Conservation (phyloP, 2,329 filamentous ascomycete genomes). For the Hypomyces rosellus region DNA sequence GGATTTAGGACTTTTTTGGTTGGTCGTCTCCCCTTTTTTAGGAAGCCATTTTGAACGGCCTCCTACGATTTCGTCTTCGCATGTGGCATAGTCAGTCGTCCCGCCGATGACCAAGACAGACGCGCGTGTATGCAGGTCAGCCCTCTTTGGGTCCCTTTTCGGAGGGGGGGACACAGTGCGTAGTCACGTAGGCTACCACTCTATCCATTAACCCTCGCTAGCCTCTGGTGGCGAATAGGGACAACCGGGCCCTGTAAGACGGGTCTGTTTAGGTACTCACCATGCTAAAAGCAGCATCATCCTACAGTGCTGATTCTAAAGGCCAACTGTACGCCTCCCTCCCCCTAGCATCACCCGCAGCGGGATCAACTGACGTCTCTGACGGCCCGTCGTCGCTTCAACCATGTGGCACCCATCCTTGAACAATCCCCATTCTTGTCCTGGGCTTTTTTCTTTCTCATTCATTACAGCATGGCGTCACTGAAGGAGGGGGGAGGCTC, state of each 20-base stretch:
- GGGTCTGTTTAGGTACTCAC: neutral
- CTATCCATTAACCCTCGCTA: neutral
- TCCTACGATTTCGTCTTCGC: neutral
- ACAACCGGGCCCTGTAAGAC: neutral
- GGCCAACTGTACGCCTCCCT: neutral
- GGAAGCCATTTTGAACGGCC: neutral
- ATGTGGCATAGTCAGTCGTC: conserved; percentile 9
- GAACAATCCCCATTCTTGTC: too few species aligned
- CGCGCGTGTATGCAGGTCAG: conserved; percentile 14
- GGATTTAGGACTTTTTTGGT: neutral
- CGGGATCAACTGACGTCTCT: conserved; percentile 6
- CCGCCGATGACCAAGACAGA: conserved; percentile 1
- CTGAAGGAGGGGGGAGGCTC: too few species aligned
- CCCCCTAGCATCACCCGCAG: too few species aligned
- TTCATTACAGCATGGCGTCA: too few species aligned
- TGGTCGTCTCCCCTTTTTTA: too few species aligned
- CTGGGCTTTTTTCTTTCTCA: too few species aligned
- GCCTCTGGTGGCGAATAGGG: neutral
- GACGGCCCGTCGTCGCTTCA: too few species aligned
- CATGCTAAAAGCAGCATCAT: conserved; percentile 4
- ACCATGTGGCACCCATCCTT: neutral
- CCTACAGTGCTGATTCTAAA: conserved; percentile 4
- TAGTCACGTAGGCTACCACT: neutral
- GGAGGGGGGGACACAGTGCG: conserved; percentile 6
- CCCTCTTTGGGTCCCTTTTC: neutral